Evolutionary conservation across 306 rosid genomes (phyloP).

Genomic region (Lithocarpus polystachyus): DNA sequence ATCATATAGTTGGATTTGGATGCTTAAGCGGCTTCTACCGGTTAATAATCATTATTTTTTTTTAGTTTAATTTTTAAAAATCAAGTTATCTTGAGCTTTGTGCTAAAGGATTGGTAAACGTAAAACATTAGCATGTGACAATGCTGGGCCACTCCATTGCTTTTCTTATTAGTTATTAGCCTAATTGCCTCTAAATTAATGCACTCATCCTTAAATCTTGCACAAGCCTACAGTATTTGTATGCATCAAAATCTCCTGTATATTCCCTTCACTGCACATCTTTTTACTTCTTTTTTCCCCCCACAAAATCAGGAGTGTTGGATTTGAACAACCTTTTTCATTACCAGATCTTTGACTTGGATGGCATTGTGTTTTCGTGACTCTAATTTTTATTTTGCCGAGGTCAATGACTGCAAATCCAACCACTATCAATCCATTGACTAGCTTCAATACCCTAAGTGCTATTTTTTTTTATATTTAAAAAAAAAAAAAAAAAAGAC

Average conservation of each 20-base stretch:
- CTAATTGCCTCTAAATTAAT: not conserved
- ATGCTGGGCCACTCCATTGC: not conserved
- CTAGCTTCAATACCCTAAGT: not conserved
- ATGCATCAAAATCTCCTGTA: not conserved
- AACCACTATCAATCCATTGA: not conserved
- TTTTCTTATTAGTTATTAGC: not conserved
- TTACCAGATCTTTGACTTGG: not conserved
- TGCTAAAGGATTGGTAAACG: not conserved
- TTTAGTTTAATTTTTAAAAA: too few relatives aligned
- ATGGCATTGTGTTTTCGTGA: not conserved
- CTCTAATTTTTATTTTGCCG: not conserved
- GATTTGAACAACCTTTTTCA: not conserved
- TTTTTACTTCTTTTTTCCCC: too few relatives aligned
- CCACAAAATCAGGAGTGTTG: not conserved
- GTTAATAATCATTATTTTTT: not conserved
- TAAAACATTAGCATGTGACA: conserved; percentile 10
- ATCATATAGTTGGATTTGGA: not conserved
- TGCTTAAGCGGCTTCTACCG: not conserved
- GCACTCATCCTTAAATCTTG: not conserved
- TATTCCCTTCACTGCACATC: not conserved
- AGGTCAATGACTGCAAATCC: conserved; percentile 1
- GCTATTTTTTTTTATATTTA: too few relatives aligned
- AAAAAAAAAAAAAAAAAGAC: not conserved
- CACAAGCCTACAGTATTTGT: not conserved
- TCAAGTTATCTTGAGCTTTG: not conserved